Base-by-base conservation (phyloP, 2,329 filamentous ascomycete species). In the Lecanicillium sp. region DNA sequence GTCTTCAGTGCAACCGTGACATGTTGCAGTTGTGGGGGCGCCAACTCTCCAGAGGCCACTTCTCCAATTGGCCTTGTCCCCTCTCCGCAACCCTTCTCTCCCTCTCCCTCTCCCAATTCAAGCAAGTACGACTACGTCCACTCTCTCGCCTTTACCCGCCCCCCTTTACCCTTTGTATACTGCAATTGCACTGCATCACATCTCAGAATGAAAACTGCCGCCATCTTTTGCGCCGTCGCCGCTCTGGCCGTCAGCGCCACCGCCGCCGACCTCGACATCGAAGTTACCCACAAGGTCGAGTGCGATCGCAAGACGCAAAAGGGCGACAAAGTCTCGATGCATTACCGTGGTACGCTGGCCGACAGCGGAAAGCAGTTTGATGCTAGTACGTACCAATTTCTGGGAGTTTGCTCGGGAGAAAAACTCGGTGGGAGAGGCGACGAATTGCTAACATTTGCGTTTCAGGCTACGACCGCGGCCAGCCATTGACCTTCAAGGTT, bases 311-410 rank as follows among this genome's bases (percentile, higher is more conserved):
- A 85, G 68, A 84, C 78, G 13, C 54, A 74, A 54, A 76, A 73
- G 45, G 87, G 87, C 49, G 89, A 95, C 66, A 78, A 70, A 47
- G 79, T 95, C 56, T 70, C 80, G 40, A 87, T 95, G 54, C 88
- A 95, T 69, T 95, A 96, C 71, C 75, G 75, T 40, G 90, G 90
- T 51, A 92, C 83, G 2, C 75, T 95, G 22, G 73, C 78, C 45
- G 66, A 68, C 37, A 76, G 79, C 47, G 90, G 88, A 52, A 70
- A 75, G 44, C 70, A 92, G 59, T 96, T 96, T 56, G 90, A 95
- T 64, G 78, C 85, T 46, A 80, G 75, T 74, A 56, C 40, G 68
- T 64, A 2, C 17, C 19, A n/a, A n/a, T n/a, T n/a, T n/a, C n/a
- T n/a, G n/a, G n/a, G n/a, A n/a, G n/a, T n/a, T n/a, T 22, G 35